Conservation (phyloP, 1,284 basidiomycete species). For the Leccinum holopus region DNA sequence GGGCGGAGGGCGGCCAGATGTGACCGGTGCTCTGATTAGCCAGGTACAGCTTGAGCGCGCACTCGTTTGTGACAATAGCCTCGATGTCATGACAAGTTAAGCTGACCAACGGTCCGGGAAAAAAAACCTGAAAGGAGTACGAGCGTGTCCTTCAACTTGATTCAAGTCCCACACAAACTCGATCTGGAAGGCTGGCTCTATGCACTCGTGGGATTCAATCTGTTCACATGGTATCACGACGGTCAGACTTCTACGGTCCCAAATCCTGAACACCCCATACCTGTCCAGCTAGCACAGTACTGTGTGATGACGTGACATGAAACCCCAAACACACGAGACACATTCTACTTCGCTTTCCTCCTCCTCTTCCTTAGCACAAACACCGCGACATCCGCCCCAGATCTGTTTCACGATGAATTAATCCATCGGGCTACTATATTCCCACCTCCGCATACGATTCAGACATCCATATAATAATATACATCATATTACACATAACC, state of each 20-base stretch:
- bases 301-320: background rate
- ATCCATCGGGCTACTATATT: background rate
- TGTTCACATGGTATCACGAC: background rate
- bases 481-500: background rate
- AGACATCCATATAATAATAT: background rate
- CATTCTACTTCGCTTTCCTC: background rate
- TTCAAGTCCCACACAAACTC: background rate
- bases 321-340: background rate
- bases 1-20: background rate
- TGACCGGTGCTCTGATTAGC: background rate
- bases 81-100: background rate
- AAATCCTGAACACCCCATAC: background rate
- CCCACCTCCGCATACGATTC: background rate
- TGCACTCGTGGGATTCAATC: background rate
- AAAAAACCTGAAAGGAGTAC: background rate
- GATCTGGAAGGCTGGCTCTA: background rate
- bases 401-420: background rate
- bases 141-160: background rate
- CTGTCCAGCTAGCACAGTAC: background rate
- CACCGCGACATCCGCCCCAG: background rate
- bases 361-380: background rate
- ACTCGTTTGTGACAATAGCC: too few species aligned
- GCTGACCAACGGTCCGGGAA: background rate
- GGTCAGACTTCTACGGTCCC: background rate
- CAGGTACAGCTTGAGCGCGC: background rate